phyloP scores from a whole-genome alignment of 805 yeast species.

The Candida odintsovae region DNA sequence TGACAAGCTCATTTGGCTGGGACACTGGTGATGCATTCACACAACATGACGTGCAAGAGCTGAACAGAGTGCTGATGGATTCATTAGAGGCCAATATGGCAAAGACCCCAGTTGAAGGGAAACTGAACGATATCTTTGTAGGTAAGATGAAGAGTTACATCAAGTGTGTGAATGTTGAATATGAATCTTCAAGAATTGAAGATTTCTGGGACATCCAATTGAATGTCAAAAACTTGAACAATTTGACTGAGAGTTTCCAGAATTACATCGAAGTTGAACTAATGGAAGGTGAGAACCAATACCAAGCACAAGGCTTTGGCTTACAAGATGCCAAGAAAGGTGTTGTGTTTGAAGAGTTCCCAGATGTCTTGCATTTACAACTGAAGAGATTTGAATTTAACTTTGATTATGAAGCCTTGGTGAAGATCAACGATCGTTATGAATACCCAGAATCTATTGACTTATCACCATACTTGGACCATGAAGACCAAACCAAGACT shows the following conservation, averaged over 20 bases:
- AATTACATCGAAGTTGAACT: conserved; percentile 86
- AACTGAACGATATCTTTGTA: conserved; percentile 77
- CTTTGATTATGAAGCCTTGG: conserved; percentile 79
- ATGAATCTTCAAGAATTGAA: conserved; percentile 85
- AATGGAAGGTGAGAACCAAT: conserved; percentile 91
- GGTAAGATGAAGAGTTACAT: conserved; percentile 96
- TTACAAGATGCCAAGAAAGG: conserved; percentile 96
- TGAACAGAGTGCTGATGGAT: conserved; percentile 94
- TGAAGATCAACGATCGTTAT: conserved; percentile 86
- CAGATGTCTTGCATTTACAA: conserved; percentile 90
- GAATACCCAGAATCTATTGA: conserved; percentile 85
- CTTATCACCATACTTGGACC: conserved; percentile 70
- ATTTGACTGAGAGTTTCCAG: conserved; percentile 69
- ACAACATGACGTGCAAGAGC: conserved; percentile 97
- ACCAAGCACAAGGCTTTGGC: conserved; percentile 85
- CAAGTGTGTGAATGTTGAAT: conserved; percentile 87
- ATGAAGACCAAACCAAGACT: conserved; percentile 30
- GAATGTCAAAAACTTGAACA: conserved; percentile 78
- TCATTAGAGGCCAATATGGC: conserved; percentile 87
- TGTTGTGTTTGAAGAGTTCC: conserved; percentile 84
- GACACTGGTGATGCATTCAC: conserved; percentile 91
- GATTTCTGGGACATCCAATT: conserved; percentile 98
- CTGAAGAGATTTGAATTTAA: conserved; percentile 93
- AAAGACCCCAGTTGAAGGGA: conserved; percentile 72
- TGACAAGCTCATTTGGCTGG: conserved; percentile 96